Evolutionary conservation across 108 stramenopile species (phyloP), one percentile per base, ranked within the genome.

Genomic region (Skeletonema menzelii): DNA sequence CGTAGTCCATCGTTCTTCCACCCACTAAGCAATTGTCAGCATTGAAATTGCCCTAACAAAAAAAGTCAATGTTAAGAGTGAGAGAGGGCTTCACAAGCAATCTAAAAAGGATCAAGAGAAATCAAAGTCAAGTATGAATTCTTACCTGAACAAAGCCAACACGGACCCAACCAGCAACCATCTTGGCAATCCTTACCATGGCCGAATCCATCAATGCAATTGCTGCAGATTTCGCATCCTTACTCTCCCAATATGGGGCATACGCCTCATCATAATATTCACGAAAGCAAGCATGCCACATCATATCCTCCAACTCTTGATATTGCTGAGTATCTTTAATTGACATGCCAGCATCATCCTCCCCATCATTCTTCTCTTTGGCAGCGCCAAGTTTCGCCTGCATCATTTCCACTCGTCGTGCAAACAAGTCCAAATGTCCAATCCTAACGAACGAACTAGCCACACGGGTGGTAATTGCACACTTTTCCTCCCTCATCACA

Each of bases 111-210:
- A n/a, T n/a, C n/a, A n/a, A 37, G 12, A 12, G 11, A 37, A 12
- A 0, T 12, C 35, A 37, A 37, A 37, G 15, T 42, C 40, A 42
- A 42, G 35, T 12, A 37, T 10, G 35, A 37, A 31, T 12, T 8
- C 40, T 42, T n/a, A 42, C 40, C 40, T 98, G 97, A n/a, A 87
- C 83, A 83, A 96, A 98, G 27, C 97, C 97, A 7, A 96, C 93
- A 24, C 96, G 85, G n/a, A 94, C 59, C 97, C 96, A 97, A 24
- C 73, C 80, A 5, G 86, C 82, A 1, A 93, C 94, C 89, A 97
- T 90, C 12, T 72, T 56, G 3, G 89, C 86, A 64, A 94, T 84
- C 13, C 76, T 56, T 0, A 66, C 77, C 59, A 88, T 84, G 5
- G 85, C 65, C 0, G 69, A 49, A 37, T 89, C 76, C 75, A 92